Evolutionary conservation across 106 monocot species (phyloP).

Genomic region (Allium sativum): DNA sequence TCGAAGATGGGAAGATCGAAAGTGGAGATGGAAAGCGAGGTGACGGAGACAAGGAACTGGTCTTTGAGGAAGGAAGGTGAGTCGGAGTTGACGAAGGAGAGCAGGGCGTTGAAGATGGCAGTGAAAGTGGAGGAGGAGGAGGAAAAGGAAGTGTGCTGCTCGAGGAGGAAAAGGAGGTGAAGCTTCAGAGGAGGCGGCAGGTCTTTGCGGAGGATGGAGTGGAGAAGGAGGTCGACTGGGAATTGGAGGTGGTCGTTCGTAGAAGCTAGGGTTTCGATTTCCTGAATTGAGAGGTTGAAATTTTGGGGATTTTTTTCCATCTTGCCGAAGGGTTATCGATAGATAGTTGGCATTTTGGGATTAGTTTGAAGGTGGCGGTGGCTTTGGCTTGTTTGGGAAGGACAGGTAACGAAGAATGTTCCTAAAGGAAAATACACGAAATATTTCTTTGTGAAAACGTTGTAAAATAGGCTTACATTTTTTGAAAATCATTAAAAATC

Average conservation of each 20-base stretch:
- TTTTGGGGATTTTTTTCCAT: too few relatives aligned
- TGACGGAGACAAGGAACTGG: constrained; percentile 32
- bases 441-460: too few relatives aligned
- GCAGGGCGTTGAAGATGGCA: constrained; percentile 10
- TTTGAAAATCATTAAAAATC: too few relatives aligned
- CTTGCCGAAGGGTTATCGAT: too few relatives aligned
- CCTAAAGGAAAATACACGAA: too few relatives aligned
- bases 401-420: too few relatives aligned
- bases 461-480: too few relatives aligned
- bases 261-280: constrained; percentile 54
- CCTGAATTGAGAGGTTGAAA: constrained; percentile 25
- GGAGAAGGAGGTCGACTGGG: constrained; percentile 34
- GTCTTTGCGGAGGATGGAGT: constrained; percentile 21
- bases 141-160: constrained; percentile 26
- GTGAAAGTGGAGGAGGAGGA: constrained; percentile 12
- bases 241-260: constrained; percentile 37
- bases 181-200: constrained; percentile 27
- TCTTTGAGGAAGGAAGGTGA: constrained; percentile 29
- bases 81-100: constrained; percentile 6
- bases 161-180: constrained; percentile 43
- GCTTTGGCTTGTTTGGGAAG: too few relatives aligned
- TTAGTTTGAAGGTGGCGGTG: not conserved
- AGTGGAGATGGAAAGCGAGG: constrained; percentile 33
- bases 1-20: constrained; percentile 6
- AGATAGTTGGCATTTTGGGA: not conserved